These are phyloP conservation scores for Aspergillus asperescens DNA, from an alignment of 495 filamentous ascomycete species.

Conservation along the genomic window DNA sequence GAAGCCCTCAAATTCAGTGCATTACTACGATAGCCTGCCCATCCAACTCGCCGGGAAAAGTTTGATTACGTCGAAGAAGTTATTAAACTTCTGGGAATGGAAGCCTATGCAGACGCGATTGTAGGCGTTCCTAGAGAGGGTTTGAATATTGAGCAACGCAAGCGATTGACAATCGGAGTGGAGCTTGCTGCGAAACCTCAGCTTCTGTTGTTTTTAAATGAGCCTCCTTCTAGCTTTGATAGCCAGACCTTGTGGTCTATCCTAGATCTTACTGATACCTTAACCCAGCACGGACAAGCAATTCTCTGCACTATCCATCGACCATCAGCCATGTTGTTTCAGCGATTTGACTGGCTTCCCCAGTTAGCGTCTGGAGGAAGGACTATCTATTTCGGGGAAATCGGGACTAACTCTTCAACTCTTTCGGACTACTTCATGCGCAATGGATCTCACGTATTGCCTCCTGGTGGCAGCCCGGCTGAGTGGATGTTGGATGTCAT, in stretches of 20 bases:
- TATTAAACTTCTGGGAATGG: conserved; percentile 45
- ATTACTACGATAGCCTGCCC: conserved; percentile 69
- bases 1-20: conserved; percentile 80
- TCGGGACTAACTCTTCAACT: conserved; percentile 70
- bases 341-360: conserved; percentile 84
- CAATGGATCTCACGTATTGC: conserved; percentile 65
- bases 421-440: conserved; percentile 75
- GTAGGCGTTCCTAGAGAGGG: conserved; percentile 47
- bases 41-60: conserved; percentile 37
- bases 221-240: conserved; percentile 87
- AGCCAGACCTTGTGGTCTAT: conserved; percentile 90
- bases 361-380: conserved; percentile 77
- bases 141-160: conserved; percentile 87
- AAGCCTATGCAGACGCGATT: conserved; percentile 38
- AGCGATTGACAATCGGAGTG: conserved; percentile 83
- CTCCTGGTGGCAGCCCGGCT: conserved; percentile 74
- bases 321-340: conserved; percentile 89
- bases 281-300: conserved; percentile 83
- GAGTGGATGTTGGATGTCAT: conserved; percentile 97
- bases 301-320: conserved; percentile 97
- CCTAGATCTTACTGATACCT: conserved; percentile 75
- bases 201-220: conserved; percentile 84
- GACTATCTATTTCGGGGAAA: conserved; percentile 88
- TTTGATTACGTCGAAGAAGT: conserved; percentile 47
- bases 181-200: conserved; percentile 85